These are phyloP conservation scores for Pythium scleroteichum DNA, from an alignment of 352 stramenopile species.

Conservation along the genomic window DNA sequence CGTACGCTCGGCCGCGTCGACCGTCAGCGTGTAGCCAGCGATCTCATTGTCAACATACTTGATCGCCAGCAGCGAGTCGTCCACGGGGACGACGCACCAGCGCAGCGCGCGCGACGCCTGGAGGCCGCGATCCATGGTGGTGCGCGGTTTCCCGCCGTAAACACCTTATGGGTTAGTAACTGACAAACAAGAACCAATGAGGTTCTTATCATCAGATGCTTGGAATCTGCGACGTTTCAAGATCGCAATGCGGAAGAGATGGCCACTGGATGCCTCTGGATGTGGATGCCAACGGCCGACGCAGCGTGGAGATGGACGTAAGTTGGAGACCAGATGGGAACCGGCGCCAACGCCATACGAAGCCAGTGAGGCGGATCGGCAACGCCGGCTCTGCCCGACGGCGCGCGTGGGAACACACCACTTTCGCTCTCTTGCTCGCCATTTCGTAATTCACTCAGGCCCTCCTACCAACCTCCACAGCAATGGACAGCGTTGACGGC, in stretches of 20 bases:
- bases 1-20: conserved; percentile 18
- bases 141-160: conserved; percentile 16
- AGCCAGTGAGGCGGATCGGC: not conserved
- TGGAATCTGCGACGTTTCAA: conserved; percentile 40
- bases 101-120: conserved; percentile 7
- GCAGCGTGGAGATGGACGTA: conserved; percentile 21
- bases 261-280: no score
- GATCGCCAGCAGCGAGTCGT: conserved; percentile 18
- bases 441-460: not conserved
- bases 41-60: conserved; percentile 7
- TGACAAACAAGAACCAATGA: not conserved
- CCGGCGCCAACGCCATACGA: conserved; percentile 1
- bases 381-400: not conserved
- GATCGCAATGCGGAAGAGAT: conserved; percentile 12
- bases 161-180: not conserved
- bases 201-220: conserved; percentile 16
- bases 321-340: no score
- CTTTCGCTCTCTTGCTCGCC: not conserved
- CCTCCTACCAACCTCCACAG: not conserved
- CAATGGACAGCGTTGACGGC: conserved; percentile 46
- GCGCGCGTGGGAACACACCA: no score
- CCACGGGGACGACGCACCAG: conserved; percentile 19
- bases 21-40: not conserved
- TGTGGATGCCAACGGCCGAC: conserved; percentile 27
- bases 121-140: conserved; percentile 7